A percentile compares a stretch with the other conserved stretches of the same genome.
Evolutionary conservation across 257 asterid genomes (phyloP).

Genomic region (Voacanga thouarsii): DNA sequence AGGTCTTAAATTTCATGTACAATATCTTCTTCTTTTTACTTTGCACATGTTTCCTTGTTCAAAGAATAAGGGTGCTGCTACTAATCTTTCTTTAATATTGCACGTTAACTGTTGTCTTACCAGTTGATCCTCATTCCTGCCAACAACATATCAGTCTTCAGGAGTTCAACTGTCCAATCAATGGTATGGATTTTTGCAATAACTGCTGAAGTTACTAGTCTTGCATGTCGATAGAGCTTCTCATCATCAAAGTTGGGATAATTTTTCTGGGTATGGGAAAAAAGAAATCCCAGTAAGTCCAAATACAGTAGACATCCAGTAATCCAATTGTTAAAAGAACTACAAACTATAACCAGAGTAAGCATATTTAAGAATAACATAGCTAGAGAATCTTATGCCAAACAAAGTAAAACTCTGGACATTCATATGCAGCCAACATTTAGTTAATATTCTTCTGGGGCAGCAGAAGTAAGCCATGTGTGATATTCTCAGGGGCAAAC

Average conservation of each 20-base stretch:
- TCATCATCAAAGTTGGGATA: conserved; percentile 29
- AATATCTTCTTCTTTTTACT: neutral
- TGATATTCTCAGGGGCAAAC: neutral
- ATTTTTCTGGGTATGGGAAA: conserved; percentile 9
- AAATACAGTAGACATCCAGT: neutral
- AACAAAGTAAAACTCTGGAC: neutral
- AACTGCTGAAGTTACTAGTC: conserved; percentile 35
- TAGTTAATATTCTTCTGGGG: neutral
- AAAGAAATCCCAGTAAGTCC: neutral
- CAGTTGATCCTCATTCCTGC: conserved; percentile 36
- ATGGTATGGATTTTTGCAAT: conserved; percentile 36
- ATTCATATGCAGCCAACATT: neutral
- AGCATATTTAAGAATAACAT: neutral
- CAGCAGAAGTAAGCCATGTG: neutral
- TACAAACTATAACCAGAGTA: neutral
- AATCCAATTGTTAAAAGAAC: neutral
- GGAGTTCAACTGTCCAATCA: conserved; percentile 37
- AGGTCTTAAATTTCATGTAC: neutral
- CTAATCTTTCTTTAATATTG: neutral
- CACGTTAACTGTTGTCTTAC: conserved; percentile 11
- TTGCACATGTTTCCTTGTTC: neutral
- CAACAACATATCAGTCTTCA: conserved; percentile 27
- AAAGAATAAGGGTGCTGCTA: neutral
- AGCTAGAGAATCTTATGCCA: neutral
- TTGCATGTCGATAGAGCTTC: conserved; percentile 28